Evolutionary conservation across 805 yeast genomes (phyloP).

Genomic region (Lachancea fermentati): DNA sequence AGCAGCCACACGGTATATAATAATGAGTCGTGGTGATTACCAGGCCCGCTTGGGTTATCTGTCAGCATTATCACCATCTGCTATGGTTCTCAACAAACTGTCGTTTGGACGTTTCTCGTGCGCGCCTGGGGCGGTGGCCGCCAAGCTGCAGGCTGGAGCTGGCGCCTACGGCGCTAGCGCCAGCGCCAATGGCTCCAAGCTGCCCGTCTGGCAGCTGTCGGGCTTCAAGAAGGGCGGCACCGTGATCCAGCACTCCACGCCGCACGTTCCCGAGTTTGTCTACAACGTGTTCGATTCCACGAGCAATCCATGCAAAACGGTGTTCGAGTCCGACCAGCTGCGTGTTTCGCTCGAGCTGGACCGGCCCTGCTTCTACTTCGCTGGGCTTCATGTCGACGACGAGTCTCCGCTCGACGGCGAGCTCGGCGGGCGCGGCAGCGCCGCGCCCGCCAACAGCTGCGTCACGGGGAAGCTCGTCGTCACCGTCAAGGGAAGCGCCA

Average conservation of each 20-base stretch:
- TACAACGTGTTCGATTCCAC: conserved; percentile 8
- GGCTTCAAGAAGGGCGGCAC: conserved; percentile 5
- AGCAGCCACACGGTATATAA: too few species aligned
- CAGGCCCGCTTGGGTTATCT: too few species aligned
- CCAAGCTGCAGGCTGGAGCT: too few species aligned
- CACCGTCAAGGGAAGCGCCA: conserved; percentile 6
- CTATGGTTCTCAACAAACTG: background rate
- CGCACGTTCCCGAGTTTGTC: conserved; percentile 3
- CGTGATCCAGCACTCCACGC: conserved; percentile 2
- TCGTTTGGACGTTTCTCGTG: background rate
- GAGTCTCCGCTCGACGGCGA: background rate
- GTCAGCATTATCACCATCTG: background rate
- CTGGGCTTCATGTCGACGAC: conserved; percentile 5
- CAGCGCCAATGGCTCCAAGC: background rate
- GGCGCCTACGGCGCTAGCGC: background rate
- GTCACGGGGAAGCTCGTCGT: conserved; percentile 8
- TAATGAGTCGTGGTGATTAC: too few species aligned
- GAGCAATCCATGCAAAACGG: conserved; percentile 1
- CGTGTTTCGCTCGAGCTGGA: conserved; percentile 7
- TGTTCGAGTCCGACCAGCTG: conserved; percentile 5
- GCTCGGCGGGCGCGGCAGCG: background rate
- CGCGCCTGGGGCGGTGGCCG: too few species aligned
- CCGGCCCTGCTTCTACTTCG: conserved; percentile 3
- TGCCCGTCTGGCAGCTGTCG: background rate
- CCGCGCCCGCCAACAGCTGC: conserved; percentile 1